These are phyloP conservation scores for Picea glauca DNA, from an alignment of 75 land plant species.

Conservation along the genomic window DNA sequence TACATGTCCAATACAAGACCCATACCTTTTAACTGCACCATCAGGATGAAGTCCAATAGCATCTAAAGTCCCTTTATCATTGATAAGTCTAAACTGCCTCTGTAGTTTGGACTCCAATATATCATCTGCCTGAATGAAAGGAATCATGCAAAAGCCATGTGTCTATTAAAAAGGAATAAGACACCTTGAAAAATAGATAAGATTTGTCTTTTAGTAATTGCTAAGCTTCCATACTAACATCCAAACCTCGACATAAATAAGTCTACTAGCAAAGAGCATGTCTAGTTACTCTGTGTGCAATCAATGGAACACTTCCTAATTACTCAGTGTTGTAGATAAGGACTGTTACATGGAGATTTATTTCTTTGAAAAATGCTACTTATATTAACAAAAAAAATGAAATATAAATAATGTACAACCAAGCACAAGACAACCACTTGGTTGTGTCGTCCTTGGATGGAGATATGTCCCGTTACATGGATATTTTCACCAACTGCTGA, in stretches of 20 bases:
- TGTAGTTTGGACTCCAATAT: constrained; percentile 80
- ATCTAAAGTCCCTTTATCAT: constrained; percentile 96
- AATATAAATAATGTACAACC: no score
- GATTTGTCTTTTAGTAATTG: neutral
- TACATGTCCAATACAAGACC: neutral
- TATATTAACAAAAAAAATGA: no score
- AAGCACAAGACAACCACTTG: no score
- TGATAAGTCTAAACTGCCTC: constrained; percentile 64
- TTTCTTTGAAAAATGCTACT: no score
- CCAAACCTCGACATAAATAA: no score
- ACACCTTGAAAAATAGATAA: neutral
- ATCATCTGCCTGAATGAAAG: constrained; percentile 81
- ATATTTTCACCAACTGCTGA: neutral
- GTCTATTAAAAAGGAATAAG: neutral
- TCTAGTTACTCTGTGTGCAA: no score
- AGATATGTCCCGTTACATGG: neutral
- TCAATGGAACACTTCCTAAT: no score
- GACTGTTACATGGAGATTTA: no score
- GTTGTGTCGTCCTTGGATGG: neutral
- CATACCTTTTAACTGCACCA: constrained; percentile 82
- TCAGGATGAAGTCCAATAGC: constrained; percentile 97
- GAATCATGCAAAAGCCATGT: neutral
- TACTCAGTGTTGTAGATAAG: no score
- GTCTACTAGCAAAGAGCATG: no score
- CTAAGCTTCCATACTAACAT: neutral